A percentile compares a stretch with the other conserved stretches of the same genome.
Conservation (phyloP, 2,329 filamentous ascomycete genomes). For the Microcyclosporella mali region DNA sequence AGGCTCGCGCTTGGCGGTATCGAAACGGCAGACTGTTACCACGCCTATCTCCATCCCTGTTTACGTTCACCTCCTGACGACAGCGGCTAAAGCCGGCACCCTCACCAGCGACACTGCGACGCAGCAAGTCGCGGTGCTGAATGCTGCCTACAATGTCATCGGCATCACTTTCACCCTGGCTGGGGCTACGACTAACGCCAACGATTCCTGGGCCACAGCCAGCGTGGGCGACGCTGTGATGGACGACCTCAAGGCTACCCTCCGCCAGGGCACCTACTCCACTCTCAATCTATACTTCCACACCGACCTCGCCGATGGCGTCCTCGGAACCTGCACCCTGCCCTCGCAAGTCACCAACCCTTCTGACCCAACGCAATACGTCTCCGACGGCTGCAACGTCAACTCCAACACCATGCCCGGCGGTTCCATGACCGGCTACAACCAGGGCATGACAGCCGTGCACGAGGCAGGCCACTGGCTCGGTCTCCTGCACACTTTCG, state of each 20-base stretch:
- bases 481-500: constrained; percentile 43
- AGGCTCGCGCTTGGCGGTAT: constrained; percentile 23
- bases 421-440: constrained; percentile 45
- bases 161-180: constrained; percentile 47
- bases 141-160: constrained; percentile 44
- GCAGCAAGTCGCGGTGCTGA: constrained; percentile 35
- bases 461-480: constrained; percentile 47
- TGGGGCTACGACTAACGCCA: constrained; percentile 46
- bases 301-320: constrained; percentile 42
- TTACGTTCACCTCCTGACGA: constrained; percentile 44
- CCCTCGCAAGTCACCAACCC: constrained; percentile 35
- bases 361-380: constrained; percentile 34
- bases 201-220: constrained; percentile 49
- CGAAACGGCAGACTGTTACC: constrained; percentile 18
- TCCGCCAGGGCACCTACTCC: constrained; percentile 49
- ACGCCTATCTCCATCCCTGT: constrained; percentile 34
- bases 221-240: constrained; percentile 38
- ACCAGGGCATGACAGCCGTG: constrained; percentile 41
- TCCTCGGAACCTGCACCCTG: constrained; percentile 52
- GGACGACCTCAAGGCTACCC: constrained; percentile 46
- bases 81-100: constrained; percentile 29
- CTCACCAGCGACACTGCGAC: constrained; percentile 39
- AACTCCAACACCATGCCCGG: constrained; percentile 53
- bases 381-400: constrained; percentile 52
- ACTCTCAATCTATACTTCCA: constrained; percentile 57